These are phyloP conservation scores for Mitragyna speciosa DNA, from an alignment of 257 asterid species.

Conservation along the genomic window DNA sequence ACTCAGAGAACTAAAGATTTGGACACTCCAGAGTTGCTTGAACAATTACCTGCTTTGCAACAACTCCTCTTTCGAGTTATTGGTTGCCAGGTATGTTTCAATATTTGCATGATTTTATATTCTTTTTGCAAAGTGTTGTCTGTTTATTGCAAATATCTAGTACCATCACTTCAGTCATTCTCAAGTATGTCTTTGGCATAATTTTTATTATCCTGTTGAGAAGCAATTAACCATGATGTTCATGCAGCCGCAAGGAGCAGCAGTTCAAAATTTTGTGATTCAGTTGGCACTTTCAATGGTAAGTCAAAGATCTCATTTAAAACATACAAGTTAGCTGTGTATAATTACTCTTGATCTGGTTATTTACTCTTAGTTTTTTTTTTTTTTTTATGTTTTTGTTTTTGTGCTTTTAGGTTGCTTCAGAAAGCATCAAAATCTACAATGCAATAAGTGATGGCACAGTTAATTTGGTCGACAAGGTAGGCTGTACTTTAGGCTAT, in stretches of 20 bases:
- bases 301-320: conserved; percentile 16
- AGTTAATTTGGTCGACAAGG: conserved; percentile 97
- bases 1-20: conserved; percentile 87
- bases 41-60: conserved; percentile 83
- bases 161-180: not conserved
- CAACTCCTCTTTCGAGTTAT: conserved; percentile 80
- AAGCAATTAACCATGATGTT: conserved; percentile 23
- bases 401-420: conserved; percentile 64
- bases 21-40: conserved; percentile 75
- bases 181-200: conserved; percentile 2
- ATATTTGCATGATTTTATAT: conserved; percentile 14
- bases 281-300: conserved; percentile 97
- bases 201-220: conserved; percentile 7
- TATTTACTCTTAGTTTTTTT: conserved; percentile 10
- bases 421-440: conserved; percentile 87
- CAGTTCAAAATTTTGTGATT: conserved; percentile 74
- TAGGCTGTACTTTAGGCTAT: conserved; percentile 31
- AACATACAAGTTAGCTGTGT: not conserved
- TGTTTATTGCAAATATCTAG: not conserved
- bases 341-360: conserved; percentile 3
- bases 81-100: conserved; percentile 75
- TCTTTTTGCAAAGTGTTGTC: not conserved
- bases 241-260: conserved; percentile 98
- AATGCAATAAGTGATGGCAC: conserved; percentile 85
- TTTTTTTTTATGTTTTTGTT: no score